Evolutionary conservation across 441 rosid genomes (phyloP).

Genomic region (Eruca vesicaria): DNA sequence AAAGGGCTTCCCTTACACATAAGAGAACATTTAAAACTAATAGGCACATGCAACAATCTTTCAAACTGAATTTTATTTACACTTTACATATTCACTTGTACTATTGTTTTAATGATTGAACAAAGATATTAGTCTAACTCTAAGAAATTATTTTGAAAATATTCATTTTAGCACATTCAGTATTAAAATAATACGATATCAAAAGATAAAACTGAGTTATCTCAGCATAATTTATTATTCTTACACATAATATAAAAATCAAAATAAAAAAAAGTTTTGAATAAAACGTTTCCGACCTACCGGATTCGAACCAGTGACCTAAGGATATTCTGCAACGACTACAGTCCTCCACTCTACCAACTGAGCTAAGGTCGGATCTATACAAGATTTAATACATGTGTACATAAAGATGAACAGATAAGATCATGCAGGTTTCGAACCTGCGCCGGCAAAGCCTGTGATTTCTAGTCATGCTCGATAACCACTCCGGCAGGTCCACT

Average conservation of each 20-base stretch:
- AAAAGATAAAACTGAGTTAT: no score
- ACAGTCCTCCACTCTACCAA: slow-evolving; percentile 94
- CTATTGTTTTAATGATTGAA: no score
- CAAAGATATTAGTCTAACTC: no score
- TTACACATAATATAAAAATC: no score
- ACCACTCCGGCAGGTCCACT: slow-evolving; percentile 72
- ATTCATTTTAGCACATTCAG: no score
- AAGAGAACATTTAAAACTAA: background rate
- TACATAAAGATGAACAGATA: background rate
- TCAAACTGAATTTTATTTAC: no score
- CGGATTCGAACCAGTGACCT: slow-evolving; percentile 4
- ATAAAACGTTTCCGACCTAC: background rate
- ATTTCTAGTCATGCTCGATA: slow-evolving; percentile 78
- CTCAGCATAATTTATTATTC: no score
- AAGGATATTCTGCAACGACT: slow-evolving; percentile 25
- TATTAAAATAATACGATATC: no score
- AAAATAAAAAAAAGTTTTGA: background rate
- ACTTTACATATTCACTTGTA: no score
- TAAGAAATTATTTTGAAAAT: no score
- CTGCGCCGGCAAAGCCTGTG: slow-evolving; percentile 31
- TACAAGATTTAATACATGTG: no score
- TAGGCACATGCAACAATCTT: no score
- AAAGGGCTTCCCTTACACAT: background rate
- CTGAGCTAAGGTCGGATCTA: slow-evolving; percentile 85
- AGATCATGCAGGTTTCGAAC: background rate